Conservation (phyloP, 1,284 basidiomycete genomes). For the Melampsora occidentalis region DNA sequence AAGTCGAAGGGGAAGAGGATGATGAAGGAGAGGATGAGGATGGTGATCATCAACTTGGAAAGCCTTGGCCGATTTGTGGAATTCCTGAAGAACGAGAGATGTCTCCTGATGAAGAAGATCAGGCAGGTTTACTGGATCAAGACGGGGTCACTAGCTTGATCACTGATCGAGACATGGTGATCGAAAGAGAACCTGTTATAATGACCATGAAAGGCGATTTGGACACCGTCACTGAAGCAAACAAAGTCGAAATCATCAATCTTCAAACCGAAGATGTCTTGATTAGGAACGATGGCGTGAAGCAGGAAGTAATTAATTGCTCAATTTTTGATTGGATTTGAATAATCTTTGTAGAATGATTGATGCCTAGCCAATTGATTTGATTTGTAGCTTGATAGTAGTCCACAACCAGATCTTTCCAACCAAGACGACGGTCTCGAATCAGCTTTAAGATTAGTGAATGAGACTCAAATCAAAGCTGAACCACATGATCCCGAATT, state of each 20-base stretch:
- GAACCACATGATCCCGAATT: not conserved
- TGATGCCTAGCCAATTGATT: not conserved
- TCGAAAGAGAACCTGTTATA: not conserved
- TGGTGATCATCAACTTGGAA: not conserved
- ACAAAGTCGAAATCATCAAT: not conserved
- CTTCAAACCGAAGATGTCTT: not conserved
- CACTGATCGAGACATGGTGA: not conserved
- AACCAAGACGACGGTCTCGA: not conserved
- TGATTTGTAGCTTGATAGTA: not conserved
- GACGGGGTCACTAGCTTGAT: not conserved
- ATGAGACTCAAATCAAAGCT: not conserved
- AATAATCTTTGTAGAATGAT: not conserved
- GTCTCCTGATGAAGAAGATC: slow-evolving; percentile 7
- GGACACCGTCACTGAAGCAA: not conserved
- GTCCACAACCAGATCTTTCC: not conserved
- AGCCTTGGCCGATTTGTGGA: not conserved
- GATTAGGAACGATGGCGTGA: not conserved
- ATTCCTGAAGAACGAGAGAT: not conserved
- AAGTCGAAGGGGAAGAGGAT: not conserved
- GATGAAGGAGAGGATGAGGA: not conserved
- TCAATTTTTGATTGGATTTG: not conserved
- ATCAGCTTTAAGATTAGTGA: not conserved
- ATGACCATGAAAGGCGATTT: not conserved
- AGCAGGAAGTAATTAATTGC: slow-evolving; percentile 8
- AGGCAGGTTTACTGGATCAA: not conserved